Evolutionary conservation across 345 rosid species (phyloP).

Genomic region (Psidium guajava): DNA sequence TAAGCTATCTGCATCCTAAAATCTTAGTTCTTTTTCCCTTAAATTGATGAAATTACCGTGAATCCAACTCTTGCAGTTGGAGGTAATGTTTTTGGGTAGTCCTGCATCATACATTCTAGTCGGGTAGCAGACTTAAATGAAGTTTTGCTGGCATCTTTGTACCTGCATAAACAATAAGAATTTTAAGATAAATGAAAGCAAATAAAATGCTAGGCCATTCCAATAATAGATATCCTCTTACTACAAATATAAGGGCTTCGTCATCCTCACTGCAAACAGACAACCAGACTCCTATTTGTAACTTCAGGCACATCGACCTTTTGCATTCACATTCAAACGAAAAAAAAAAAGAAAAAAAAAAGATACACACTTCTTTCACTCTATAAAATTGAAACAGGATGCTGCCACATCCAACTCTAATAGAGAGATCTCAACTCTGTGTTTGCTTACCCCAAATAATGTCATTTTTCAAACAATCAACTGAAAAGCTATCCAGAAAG

Average conservation of each 20-base stretch:
- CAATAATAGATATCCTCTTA: not conserved
- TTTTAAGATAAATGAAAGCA: not conserved
- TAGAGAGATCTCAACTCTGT: not conserved
- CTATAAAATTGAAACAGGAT: not conserved
- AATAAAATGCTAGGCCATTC: not conserved
- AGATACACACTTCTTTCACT: not conserved
- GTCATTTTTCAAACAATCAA: not conserved
- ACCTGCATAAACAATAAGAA: conserved; percentile 27
- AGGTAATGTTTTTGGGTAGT: conserved; percentile 90
- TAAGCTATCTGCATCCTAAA: not conserved
- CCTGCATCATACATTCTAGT: conserved; percentile 99
- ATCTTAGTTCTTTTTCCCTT: not conserved
- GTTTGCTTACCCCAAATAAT: not conserved
- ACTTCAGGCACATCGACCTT: not conserved
- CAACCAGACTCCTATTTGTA: not conserved
- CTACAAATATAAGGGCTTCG: not conserved
- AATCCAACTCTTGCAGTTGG: conserved; percentile 84
- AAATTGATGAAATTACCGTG: conserved; percentile 41
- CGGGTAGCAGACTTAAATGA: conserved; percentile 86
- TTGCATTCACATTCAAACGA: not conserved
- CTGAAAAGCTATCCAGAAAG: not conserved
- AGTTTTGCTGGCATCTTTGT: conserved; percentile 87
- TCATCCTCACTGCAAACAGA: not conserved
- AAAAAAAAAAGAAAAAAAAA: too few species aligned
- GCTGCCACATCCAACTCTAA: not conserved